These are phyloP conservation scores for Physcomitrium patens DNA, from an alignment of 225 moss, liverwort and hornwort genomes.

Conservation along the genomic window DNA sequence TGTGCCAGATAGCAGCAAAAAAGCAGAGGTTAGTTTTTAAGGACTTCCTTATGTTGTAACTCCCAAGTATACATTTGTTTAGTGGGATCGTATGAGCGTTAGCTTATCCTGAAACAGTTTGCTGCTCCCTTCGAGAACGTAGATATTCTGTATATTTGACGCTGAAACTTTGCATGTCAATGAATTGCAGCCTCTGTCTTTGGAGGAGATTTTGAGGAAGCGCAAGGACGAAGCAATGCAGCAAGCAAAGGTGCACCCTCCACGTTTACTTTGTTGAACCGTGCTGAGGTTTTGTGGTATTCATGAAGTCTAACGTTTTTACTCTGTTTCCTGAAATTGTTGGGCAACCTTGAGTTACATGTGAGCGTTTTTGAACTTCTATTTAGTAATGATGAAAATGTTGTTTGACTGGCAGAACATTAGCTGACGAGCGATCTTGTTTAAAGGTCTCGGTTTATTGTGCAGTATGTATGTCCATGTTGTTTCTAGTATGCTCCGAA, in stretches of 20 bases:
- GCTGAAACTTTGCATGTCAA: constrained; percentile 15
- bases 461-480: background rate
- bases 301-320: background rate
- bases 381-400: constrained; percentile 7
- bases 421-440: no score
- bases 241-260: constrained; percentile 84
- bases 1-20: constrained; percentile 54
- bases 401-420: constrained; percentile 20
- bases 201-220: constrained; percentile 96
- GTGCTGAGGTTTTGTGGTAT: constrained; percentile 16
- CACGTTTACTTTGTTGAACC: constrained; percentile 32
- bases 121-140: background rate
- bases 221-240: constrained; percentile 92
- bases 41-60: background rate
- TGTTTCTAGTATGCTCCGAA: constrained; percentile 14
- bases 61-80: background rate
- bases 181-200: constrained; percentile 77
- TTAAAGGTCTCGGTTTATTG: constrained; percentile 17
- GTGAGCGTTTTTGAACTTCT: constrained; percentile 35
- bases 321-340: constrained; percentile 25
- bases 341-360: constrained; percentile 25
- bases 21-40: constrained; percentile 63
- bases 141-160: constrained; percentile 11
- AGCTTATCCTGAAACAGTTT: constrained; percentile 12
- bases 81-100: constrained; percentile 3